Conservation (phyloP, 2,329 filamentous ascomycete species). For the Lasiodiplodia theobromae region DNA sequence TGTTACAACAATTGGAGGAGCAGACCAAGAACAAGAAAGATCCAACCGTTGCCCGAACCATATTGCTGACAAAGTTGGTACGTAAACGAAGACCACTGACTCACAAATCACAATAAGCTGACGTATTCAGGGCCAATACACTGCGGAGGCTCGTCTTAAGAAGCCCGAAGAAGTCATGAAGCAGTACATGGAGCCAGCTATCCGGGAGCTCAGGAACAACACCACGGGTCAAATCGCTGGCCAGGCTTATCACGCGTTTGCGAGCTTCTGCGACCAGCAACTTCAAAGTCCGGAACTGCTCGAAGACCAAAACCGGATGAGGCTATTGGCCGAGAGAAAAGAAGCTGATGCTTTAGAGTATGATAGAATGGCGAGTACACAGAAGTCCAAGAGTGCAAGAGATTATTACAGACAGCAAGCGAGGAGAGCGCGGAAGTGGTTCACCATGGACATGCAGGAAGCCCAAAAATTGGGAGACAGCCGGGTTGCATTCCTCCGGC, state of each 20-base stretch:
- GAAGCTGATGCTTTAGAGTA: constrained; percentile 80
- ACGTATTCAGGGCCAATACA: constrained; percentile 71
- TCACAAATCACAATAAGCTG: constrained; percentile 28
- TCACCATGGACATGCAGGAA: constrained; percentile 88
- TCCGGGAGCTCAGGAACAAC: constrained; percentile 77
- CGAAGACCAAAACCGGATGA: constrained; percentile 83
- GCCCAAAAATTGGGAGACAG: constrained; percentile 78
- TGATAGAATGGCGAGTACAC: constrained; percentile 63
- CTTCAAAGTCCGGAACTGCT: constrained; percentile 84
- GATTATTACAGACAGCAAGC: constrained; percentile 65
- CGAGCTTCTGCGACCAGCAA: constrained; percentile 93
- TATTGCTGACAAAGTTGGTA: constrained; percentile 82
- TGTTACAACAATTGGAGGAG: constrained; percentile 73
- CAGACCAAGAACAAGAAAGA: constrained; percentile 33
- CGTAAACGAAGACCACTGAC: background rate
- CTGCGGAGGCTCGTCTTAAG: constrained; percentile 88
- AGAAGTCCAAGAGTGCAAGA: constrained; percentile 55
- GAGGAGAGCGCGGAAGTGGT: constrained; percentile 82
- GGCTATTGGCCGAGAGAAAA: constrained; percentile 81
- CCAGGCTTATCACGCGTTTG: constrained; percentile 92
- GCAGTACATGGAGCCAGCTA: constrained; percentile 82
- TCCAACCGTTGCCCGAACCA: constrained; percentile 52
- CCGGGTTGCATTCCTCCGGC: constrained; percentile 81
- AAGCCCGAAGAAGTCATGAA: constrained; percentile 90
- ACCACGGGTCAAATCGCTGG: constrained; percentile 76